phyloP scores from a whole-genome alignment of 1,139 yeast species.

The Magnusiomyces paraingens region DNA sequence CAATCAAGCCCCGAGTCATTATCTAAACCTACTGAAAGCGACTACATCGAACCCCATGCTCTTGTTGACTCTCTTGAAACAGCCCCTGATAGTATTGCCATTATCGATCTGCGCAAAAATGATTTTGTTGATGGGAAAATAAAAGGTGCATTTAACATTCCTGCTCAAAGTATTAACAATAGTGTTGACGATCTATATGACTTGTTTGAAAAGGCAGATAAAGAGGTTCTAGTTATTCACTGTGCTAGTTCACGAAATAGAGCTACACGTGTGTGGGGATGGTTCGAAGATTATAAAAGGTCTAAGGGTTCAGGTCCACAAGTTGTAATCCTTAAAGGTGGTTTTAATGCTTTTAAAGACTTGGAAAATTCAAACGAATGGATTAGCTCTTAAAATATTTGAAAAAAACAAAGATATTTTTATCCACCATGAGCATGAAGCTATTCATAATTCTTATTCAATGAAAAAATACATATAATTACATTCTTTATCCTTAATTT shows the following conservation, averaged over 20 bases:
- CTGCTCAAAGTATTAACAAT: constrained; percentile 24
- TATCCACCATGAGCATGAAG: too few relatives aligned
- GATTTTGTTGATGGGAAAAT: constrained; percentile 25
- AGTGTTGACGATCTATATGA: constrained; percentile 22
- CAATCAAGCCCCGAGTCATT: constrained; percentile 21
- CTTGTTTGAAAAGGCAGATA: constrained; percentile 22
- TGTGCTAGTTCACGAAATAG: constrained; percentile 22
- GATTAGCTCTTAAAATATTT: too few relatives aligned
- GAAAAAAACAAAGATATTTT: too few relatives aligned
- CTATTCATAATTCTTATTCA: too few relatives aligned
- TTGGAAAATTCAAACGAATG: too few relatives aligned
- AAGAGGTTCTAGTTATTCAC: constrained; percentile 20
- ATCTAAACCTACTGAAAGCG: constrained; percentile 12
- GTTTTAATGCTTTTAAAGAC: constrained; percentile 23
- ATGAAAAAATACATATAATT: too few relatives aligned
- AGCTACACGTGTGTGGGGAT: constrained; percentile 25
- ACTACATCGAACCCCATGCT: constrained; percentile 20
- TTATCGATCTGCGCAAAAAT: constrained; percentile 24
- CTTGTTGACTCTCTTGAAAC: constrained; percentile 17
- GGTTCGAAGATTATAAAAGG: constrained; percentile 19
- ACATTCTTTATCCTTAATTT: too few relatives aligned
- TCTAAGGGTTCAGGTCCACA: constrained; percentile 5
- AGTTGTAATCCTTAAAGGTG: constrained; percentile 21
- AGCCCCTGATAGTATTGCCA: constrained; percentile 17
- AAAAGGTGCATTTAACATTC: constrained; percentile 24